Evolutionary conservation across 1,139 yeast species (phyloP), one percentile per base, ranked within the genome.

Genomic region (Lodderomyces theae): DNA sequence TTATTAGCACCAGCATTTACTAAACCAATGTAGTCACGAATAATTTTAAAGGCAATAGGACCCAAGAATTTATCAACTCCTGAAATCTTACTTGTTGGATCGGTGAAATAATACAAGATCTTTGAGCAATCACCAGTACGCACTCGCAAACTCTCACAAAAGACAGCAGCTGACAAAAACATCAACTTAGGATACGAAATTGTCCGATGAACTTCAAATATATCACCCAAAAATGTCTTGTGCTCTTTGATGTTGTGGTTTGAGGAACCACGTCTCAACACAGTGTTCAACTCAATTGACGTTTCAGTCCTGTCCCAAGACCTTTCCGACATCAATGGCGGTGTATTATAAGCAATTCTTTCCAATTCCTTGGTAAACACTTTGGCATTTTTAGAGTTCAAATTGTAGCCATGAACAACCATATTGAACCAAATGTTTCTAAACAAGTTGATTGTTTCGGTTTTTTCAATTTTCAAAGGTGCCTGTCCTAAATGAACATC

Each of bases 371-470:
- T 47, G 41, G 64, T 57, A 53, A 77, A 74, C 9, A 65, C 62
- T 41, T 68, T 64, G 9, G 82, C 75, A 53, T 80, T 67, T 11
- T 71, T 69, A 0, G 95, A 82, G 39, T 74, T 74, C 39, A 72
- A 69, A 18, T 82, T 77, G 57, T 82, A 89, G 0, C 98, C 98
- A 61, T 92, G 96, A 34, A 90, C 87, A 4, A 85, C 94, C 77
- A 92, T 73, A 56, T 90, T 92, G 59, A 86, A 89, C 99, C 99
- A 94, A 38, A 88, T 80, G 59, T 92, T 86, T 55, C 95, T 79
- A 66, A 90, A 88, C 43, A 83, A 65, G 35, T 76, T 68, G 40
- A 77, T 64, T 2, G 78, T 72, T 12, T 64, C 69, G 32, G 74
- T 65, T 42, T 79, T 77, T 10, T 58, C 57, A 19, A 79, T 60